Conservation (phyloP, 208 protist species). For the Trypanosoma boissoni region DNA sequence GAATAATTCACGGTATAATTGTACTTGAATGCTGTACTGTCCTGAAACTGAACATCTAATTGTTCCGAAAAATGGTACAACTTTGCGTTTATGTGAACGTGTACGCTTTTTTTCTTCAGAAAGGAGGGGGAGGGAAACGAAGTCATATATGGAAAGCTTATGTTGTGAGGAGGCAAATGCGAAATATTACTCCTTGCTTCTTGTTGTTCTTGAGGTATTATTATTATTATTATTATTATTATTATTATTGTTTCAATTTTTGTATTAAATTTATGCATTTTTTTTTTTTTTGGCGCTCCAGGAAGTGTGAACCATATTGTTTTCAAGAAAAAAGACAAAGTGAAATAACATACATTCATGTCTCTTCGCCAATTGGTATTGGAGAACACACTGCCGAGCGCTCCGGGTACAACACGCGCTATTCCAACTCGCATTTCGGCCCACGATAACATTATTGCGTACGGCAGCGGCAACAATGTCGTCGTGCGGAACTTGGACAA, state of each 20-base stretch:
- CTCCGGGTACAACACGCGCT: slow-evolving; percentile 36
- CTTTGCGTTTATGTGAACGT: too few species aligned
- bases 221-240: slow-evolving; percentile 1
- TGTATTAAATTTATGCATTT: not conserved
- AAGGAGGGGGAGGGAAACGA: not conserved
- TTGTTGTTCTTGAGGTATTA: slow-evolving; percentile 14
- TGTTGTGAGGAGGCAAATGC: not conserved
- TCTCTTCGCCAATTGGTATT: slow-evolving; percentile 27
- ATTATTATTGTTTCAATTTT: slow-evolving; percentile 8
- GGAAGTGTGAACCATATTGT: not conserved
- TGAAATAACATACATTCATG: slow-evolving; percentile 20
- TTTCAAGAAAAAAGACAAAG: slow-evolving; percentile 1
- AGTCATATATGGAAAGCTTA: not conserved
- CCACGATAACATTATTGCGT: slow-evolving; percentile 29
- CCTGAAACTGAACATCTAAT: too few species aligned
- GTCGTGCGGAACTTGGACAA: slow-evolving; percentile 23
- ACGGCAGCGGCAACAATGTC: slow-evolving; percentile 38
- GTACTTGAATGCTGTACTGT: too few species aligned
- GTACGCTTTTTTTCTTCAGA: too few species aligned
- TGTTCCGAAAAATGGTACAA: too few species aligned
- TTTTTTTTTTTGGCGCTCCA: too few species aligned
- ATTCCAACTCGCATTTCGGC: slow-evolving; percentile 25
- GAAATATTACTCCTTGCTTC: not conserved
- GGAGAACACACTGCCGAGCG: slow-evolving; percentile 20
- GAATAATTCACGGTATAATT: too few species aligned